These are phyloP conservation scores for Podila horticola DNA, from an alignment of 192 early-diverging fungal genomes.

Conservation along the genomic window DNA sequence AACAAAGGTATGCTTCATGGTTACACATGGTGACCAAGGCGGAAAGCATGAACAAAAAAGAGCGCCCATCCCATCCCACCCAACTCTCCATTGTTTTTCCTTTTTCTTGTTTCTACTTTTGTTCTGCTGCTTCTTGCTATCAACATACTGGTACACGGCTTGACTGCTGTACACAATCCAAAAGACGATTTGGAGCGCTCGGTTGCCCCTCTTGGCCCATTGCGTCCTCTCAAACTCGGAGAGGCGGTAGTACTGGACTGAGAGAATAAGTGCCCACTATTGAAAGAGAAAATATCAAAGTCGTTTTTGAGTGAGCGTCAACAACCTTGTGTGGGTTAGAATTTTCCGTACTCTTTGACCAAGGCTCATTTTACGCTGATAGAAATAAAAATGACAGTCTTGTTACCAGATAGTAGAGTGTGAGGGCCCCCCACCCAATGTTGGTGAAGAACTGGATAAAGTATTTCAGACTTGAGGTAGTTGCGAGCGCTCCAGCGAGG, in stretches of 20 bases:
- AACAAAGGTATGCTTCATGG: neutral
- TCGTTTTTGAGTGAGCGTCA: neutral
- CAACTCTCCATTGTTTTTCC: no score
- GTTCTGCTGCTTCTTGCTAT: no score
- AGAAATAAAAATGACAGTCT: neutral
- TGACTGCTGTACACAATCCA: constrained; percentile 22
- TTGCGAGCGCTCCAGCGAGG: constrained; percentile 9
- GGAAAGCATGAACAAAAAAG: neutral
- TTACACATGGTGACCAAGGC: neutral
- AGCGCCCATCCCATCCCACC: neutral
- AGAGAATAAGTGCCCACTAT: constrained; percentile 27
- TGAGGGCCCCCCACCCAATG: constrained; percentile 4
- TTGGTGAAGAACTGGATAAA: constrained; percentile 26
- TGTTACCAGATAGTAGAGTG: constrained; percentile 18
- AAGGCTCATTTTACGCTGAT: neutral
- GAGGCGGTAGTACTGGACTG: constrained; percentile 16
- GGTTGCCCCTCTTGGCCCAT: constrained; percentile 1
- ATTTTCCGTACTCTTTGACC: no score
- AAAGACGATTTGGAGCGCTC: neutral
- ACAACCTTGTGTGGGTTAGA: neutral
- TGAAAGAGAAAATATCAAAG: neutral
- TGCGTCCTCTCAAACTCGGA: neutral
- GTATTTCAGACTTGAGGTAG: constrained; percentile 5
- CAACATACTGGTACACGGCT: constrained; percentile 16
- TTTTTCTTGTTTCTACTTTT: no score